Percentiles rank a stretch among this genome's conserved stretches.
Conservation (phyloP, 2,329 filamentous ascomycete species). For the Amylocarpus encephaloides region DNA sequence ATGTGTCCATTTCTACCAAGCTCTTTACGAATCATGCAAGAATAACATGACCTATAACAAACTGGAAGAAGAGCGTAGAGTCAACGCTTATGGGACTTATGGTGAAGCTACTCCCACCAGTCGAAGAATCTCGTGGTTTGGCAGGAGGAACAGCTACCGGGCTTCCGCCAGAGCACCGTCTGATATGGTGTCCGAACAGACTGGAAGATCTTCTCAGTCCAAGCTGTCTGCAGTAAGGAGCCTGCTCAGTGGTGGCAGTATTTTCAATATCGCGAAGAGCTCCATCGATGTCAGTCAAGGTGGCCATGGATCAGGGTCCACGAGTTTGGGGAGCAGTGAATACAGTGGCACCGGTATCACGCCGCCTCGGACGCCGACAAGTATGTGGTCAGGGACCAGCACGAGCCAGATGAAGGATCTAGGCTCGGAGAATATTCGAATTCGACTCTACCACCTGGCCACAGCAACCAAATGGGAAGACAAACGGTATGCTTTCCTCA, state of each 20-base stretch:
- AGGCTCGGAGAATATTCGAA: conserved; percentile 74
- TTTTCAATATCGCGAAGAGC: conserved; percentile 77
- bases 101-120: conserved; percentile 38
- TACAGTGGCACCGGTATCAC: conserved; percentile 33
- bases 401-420: conserved; percentile 42
- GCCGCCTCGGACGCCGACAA: conserved; percentile 25
- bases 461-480: conserved; percentile 80
- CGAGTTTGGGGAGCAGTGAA: conserved; percentile 55
- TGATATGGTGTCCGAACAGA: conserved; percentile 58
- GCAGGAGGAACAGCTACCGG: conserved; percentile 59
- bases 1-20: conserved; percentile 73
- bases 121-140: conserved; percentile 49
- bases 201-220: conserved; percentile 62
- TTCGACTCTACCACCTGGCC: conserved; percentile 78
- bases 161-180: conserved; percentile 55
- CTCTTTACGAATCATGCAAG: conserved; percentile 83
- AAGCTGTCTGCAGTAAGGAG: conserved; percentile 68
- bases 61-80: conserved; percentile 60
- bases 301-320: conserved; percentile 35
- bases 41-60: conserved; percentile 85
- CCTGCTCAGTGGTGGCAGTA: conserved; percentile 64
- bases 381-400: conserved; percentile 19
- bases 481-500: conserved; percentile 76
- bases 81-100: conserved; percentile 59
- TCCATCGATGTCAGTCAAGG: conserved; percentile 49